Conservation (phyloP, 306 rosid species). For the Benincasa hispida region DNA sequence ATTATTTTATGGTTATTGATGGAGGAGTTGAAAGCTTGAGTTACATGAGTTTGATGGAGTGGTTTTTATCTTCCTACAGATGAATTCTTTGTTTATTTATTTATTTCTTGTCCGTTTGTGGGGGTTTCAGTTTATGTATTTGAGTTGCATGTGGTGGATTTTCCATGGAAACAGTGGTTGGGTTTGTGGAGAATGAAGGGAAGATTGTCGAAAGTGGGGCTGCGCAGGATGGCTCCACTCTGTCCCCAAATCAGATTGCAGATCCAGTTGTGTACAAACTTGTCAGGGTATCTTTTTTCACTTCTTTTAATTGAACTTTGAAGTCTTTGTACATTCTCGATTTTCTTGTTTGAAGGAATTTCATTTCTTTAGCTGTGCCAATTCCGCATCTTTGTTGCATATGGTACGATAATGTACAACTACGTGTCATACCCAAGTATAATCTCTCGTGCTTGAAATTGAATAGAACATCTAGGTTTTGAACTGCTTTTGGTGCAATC, state of each 20-base stretch:
- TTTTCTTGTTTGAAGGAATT: not conserved
- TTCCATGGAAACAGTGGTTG: constrained; percentile 82
- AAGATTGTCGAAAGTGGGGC: constrained; percentile 45
- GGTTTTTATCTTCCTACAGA: not conserved
- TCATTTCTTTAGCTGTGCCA: not conserved
- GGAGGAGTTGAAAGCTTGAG: not conserved
- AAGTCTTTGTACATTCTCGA: not conserved
- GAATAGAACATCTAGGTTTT: not conserved
- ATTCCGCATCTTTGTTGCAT: not conserved
- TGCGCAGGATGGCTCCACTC: constrained; percentile 41
- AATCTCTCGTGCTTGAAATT: not conserved
- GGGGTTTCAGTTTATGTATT: constrained; percentile 53
- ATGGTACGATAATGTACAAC: not conserved
- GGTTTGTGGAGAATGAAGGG: constrained; percentile 63
- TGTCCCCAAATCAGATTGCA: constrained; percentile 50
- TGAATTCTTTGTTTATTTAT: constrained; percentile 12
- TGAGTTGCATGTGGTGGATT: constrained; percentile 91
- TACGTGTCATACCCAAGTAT: not conserved
- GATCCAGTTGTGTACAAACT: constrained; percentile 96
- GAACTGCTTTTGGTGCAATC: not conserved
- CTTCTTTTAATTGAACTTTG: not conserved
- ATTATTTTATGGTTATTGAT: not conserved
- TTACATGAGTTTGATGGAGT: not conserved
- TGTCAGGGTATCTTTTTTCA: constrained; percentile 56
- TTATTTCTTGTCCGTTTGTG: constrained; percentile 13